Conservation (phyloP, 1,139 yeast genomes). For the Pichia terricola region DNA sequence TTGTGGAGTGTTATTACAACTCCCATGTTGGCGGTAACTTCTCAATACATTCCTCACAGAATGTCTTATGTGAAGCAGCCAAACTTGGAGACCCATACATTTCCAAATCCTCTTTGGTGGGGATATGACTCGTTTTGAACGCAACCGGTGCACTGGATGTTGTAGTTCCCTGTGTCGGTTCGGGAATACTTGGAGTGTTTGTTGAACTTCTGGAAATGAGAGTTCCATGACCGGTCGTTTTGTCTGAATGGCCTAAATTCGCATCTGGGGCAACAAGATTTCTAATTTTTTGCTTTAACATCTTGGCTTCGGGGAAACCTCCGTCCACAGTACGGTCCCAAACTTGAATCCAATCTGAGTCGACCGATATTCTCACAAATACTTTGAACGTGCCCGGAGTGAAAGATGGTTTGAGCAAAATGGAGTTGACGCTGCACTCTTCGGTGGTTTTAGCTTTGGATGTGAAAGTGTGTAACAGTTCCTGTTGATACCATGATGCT, state of each 20-base stretch:
- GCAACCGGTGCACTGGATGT: not conserved
- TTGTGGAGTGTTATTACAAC: slow-evolving; percentile 1
- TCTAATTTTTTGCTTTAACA: slow-evolving; percentile 44
- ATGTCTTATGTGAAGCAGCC: slow-evolving; percentile 10
- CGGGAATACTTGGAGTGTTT: not conserved
- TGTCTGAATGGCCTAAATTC: slow-evolving; percentile 38
- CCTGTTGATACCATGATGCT: slow-evolving; percentile 63
- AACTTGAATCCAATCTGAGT: slow-evolving; percentile 24
- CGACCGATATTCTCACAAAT: slow-evolving; percentile 24
- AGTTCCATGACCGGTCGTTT: slow-evolving; percentile 4
- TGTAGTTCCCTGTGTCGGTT: not conserved
- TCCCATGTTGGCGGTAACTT: slow-evolving; percentile 22
- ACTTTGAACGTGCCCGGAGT: slow-evolving; percentile 46
- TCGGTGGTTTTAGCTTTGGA: slow-evolving; percentile 17
- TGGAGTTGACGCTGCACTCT: slow-evolving; percentile 35
- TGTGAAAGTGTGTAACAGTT: slow-evolving; percentile 49
- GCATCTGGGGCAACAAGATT: slow-evolving; percentile 37
- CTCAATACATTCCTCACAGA: slow-evolving; percentile 22
- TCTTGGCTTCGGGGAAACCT: slow-evolving; percentile 61
- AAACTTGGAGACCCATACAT: slow-evolving; percentile 11
- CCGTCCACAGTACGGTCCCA: slow-evolving; percentile 48
- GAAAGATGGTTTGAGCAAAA: slow-evolving; percentile 39
- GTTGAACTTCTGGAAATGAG: not conserved
- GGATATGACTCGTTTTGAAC: not conserved
- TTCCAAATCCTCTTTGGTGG: slow-evolving; percentile 2